phyloP scores from a whole-genome alignment of 805 yeast species.

The Candida xiaguanensis region DNA sequence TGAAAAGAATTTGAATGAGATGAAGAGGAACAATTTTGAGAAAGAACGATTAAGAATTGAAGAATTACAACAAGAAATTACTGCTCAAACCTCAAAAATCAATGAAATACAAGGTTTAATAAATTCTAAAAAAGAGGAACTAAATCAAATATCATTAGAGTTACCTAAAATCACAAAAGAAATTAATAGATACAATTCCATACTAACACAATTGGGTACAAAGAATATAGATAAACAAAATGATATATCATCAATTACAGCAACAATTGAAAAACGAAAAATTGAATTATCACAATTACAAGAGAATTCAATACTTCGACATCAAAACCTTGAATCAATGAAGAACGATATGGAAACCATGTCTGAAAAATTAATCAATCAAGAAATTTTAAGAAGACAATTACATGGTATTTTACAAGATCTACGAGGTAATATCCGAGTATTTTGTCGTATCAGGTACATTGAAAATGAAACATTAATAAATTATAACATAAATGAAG shows the following conservation, averaged over 20 bases:
- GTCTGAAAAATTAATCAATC: slow-evolving; percentile 37
- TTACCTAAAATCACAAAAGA: background rate
- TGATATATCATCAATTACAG: background rate
- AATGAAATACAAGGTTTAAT: background rate
- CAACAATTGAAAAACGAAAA: background rate
- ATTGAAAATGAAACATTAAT: slow-evolving; percentile 11
- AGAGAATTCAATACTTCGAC: background rate
- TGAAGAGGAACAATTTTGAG: background rate
- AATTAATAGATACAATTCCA: background rate
- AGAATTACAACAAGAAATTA: slow-evolving; percentile 8
- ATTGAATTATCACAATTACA: background rate
- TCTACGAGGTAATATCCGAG: slow-evolving; percentile 87
- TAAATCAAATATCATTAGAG: background rate
- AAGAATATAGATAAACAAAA: slow-evolving; percentile 6
- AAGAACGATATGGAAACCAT: slow-evolving; percentile 10
- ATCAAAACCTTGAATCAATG: slow-evolving; percentile 8
- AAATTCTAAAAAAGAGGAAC: background rate
- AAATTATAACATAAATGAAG: slow-evolving; percentile 17
- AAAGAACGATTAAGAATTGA: background rate
- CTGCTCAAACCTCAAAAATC: background rate
- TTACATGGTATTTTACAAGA: slow-evolving; percentile 79
- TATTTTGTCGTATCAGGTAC: slow-evolving; percentile 84
- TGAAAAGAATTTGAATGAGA: background rate
- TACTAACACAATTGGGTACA: background rate
- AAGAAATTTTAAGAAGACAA: slow-evolving; percentile 56